phyloP scores from a whole-genome alignment of 345 rosid genomes.

The Murraya paniculata region DNA sequence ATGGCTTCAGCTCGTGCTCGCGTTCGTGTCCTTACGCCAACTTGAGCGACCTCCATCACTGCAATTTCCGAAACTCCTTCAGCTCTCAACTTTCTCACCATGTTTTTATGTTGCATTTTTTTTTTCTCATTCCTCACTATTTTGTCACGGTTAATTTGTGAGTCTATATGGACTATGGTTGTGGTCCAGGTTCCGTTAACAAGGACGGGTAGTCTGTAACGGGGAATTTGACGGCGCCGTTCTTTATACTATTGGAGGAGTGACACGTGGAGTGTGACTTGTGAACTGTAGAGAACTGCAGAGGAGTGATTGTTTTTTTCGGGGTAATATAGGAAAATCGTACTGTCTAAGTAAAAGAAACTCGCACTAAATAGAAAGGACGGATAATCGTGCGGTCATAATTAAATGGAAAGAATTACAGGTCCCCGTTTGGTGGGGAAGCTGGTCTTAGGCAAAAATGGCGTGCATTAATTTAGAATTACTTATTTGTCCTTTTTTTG shows the following conservation, averaged over 20 bases:
- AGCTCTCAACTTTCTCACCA: constrained; percentile 41
- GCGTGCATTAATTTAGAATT: neutral
- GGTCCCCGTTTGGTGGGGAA: constrained; percentile 14
- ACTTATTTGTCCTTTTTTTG: neutral
- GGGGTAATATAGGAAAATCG: neutral
- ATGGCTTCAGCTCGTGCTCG: constrained; percentile 17
- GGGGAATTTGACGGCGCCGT: constrained; percentile 90
- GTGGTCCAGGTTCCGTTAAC: constrained; percentile 55
- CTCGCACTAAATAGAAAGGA: neutral
- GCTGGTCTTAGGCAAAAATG: constrained; percentile 3
- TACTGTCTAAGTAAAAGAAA: neutral
- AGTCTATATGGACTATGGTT: neutral
- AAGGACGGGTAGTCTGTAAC: constrained; percentile 61
- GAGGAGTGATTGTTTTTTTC: constrained; percentile 18
- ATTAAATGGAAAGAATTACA: neutral
- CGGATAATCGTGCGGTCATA: neutral
- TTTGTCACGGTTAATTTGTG: constrained; percentile 4
- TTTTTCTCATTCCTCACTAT: neutral
- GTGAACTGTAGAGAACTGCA: neutral
- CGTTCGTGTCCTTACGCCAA: constrained; percentile 33
- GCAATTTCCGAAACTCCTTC: constrained; percentile 24
- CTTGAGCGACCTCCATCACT: constrained; percentile 33
- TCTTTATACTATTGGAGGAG: constrained; percentile 18
- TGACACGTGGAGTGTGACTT: constrained; percentile 27
- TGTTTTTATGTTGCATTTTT: neutral